Percentiles rank a stretch among this genome's conserved stretches.
These are phyloP conservation scores for Sarcocystis neurona DNA, from an alignment of 169 alveolate species.

Conservation along the genomic window DNA sequence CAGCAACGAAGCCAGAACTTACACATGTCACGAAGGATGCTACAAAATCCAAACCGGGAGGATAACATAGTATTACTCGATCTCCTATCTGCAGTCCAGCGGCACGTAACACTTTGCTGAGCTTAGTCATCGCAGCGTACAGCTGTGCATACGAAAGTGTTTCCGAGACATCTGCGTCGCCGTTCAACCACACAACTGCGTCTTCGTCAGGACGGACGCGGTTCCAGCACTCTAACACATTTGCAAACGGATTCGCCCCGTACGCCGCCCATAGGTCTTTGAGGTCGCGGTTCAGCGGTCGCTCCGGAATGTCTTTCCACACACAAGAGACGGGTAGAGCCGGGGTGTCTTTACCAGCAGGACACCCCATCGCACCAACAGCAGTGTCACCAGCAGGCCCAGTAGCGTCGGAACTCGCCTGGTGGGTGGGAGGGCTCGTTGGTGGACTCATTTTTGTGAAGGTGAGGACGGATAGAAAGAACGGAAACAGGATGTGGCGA, in stretches of 20 bases:
- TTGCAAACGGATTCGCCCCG: slow-evolving; percentile 54
- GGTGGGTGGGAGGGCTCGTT: too few species aligned
- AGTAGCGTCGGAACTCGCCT: too few species aligned
- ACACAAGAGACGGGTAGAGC: too few species aligned
- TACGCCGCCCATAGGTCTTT: slow-evolving; percentile 49
- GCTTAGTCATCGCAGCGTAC: slow-evolving; percentile 46
- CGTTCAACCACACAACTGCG: slow-evolving; percentile 63
- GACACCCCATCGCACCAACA: too few species aligned
- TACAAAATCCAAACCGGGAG: slow-evolving; percentile 76
- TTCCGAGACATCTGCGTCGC: slow-evolving; percentile 49
- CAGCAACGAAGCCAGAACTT: slow-evolving; percentile 72
- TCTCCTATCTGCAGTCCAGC: slow-evolving; percentile 70
- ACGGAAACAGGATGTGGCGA: too few species aligned
- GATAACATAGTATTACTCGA: slow-evolving; percentile 70
- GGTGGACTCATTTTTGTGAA: too few species aligned
- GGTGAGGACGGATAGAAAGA: too few species aligned
- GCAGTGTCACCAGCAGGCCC: too few species aligned
- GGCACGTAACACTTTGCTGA: slow-evolving; percentile 59
- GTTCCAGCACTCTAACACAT: slow-evolving; percentile 34
- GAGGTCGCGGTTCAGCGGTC: slow-evolving; percentile 54
- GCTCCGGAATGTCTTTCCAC: slow-evolving; percentile 5
- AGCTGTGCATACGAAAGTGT: slow-evolving; percentile 61
- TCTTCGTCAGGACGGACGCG: slow-evolving; percentile 40
- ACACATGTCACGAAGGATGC: slow-evolving; percentile 72
- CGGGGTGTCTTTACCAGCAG: too few species aligned